phyloP scores from a whole-genome alignment of 2,329 filamentous ascomycete genomes.

The Chaetomium strumarium region DNA sequence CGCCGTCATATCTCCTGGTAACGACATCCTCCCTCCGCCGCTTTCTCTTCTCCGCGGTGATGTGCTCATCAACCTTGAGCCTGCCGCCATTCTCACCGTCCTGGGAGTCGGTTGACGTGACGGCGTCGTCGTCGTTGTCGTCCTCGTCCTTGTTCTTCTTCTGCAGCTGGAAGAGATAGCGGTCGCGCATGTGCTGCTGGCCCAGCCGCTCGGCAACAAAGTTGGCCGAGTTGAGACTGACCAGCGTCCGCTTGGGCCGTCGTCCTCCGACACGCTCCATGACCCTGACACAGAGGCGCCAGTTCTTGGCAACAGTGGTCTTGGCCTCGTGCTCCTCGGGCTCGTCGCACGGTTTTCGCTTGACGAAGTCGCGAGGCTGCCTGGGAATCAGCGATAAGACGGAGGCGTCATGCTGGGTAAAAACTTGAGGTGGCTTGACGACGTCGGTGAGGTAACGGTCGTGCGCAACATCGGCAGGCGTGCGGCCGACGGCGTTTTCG shows the following conservation, averaged over 20 bases:
- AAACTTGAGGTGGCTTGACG: background rate
- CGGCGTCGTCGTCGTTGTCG: constrained; percentile 10
- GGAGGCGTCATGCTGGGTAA: background rate
- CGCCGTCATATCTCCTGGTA: background rate
- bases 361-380: constrained; percentile 1
- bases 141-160: constrained; percentile 11
- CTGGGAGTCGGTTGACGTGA: background rate
- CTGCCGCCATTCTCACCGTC: background rate
- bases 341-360: constrained; percentile 22
- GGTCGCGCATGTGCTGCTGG: constrained; percentile 13
- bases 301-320: constrained; percentile 11
- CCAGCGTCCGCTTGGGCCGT: constrained; percentile 39
- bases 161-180: constrained; percentile 15
- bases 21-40: background rate
- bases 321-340: constrained; percentile 12
- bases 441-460: constrained; percentile 42
- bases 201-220: constrained; percentile 29
- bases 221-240: constrained; percentile 51
- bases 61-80: background rate
- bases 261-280: constrained; percentile 7
- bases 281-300: constrained; percentile 23
- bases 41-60: background rate
- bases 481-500: constrained; percentile 72
- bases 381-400: background rate
- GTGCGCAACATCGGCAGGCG: constrained; percentile 61